Evolutionary conservation across 768 basidiomycete species (phyloP).

Genomic region (Lactarius trivialis): DNA sequence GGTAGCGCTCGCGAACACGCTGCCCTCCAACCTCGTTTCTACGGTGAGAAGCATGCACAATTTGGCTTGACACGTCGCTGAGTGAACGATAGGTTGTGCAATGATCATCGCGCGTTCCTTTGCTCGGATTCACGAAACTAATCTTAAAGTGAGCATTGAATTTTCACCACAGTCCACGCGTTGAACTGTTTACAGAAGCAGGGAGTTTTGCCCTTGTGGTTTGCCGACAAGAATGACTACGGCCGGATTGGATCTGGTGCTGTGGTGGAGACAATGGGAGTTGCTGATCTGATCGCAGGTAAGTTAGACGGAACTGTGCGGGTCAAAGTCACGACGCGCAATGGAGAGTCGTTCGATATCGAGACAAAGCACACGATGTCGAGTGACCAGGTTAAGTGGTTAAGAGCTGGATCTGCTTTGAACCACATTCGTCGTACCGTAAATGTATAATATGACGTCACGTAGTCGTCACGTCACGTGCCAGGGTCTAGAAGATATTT

Average conservation of each 20-base stretch:
- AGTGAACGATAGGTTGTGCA: conserved; percentile 54
- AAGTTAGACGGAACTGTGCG: conserved; percentile 38
- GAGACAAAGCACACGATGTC: conserved; percentile 86
- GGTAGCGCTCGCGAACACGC: conserved; percentile 98
- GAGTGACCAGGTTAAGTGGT: conserved; percentile 83
- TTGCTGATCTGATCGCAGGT: conserved; percentile 54
- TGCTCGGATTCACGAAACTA: conserved; percentile 97
- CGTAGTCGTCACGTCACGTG: not conserved
- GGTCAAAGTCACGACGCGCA: conserved; percentile 58
- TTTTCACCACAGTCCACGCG: not conserved
- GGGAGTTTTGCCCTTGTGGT: conserved; percentile 95
- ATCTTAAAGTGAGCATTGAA: conserved; percentile 63
- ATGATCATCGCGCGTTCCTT: conserved; percentile 90
- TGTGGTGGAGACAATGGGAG: conserved; percentile 74
- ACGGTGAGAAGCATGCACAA: conserved; percentile 41
- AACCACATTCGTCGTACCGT: conserved; percentile 69
- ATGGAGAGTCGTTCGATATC: conserved; percentile 61
- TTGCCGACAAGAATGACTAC: conserved; percentile 82
- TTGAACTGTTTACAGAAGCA: conserved; percentile 64
- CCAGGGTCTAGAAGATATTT: not conserved
- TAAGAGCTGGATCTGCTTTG: conserved; percentile 80
- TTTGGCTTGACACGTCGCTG: not conserved
- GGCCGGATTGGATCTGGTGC: conserved; percentile 77
- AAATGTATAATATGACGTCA: not conserved
- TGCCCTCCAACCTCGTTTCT: conserved; percentile 92